Conservation (phyloP, 2,329 filamentous ascomycete genomes). For the Sporothrix brasiliensis region DNA sequence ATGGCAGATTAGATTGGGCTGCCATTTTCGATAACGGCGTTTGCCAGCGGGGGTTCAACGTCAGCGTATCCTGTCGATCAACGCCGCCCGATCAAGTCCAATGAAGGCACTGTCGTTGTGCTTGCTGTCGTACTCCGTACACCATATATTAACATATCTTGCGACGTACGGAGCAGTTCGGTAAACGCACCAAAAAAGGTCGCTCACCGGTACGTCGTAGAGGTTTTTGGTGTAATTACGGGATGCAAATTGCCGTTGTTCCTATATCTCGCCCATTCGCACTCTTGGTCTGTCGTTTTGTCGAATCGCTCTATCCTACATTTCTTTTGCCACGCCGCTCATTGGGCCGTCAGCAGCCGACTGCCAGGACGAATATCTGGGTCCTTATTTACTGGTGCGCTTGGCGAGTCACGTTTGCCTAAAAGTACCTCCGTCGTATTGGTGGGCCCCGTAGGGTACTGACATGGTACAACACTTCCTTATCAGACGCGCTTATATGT, state of each 20-base stretch:
- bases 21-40: conserved; percentile 15
- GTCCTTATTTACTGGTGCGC: not conserved
- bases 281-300: not conserved
- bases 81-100: too few relatives aligned
- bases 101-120: too few relatives aligned
- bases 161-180: too few relatives aligned
- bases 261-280: not conserved
- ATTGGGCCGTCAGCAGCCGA: conserved; percentile 18
- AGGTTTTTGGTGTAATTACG: conserved; percentile 6
- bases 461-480: conserved; percentile 1
- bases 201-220: not conserved
- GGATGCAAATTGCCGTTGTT: not conserved
- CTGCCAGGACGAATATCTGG: not conserved
- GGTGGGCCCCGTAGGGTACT: conserved; percentile 1
- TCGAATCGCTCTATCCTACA: conserved; percentile 7
- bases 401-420: conserved; percentile 12
- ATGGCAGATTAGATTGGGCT: not conserved
- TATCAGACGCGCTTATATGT: not conserved
- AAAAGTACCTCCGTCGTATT: not conserved
- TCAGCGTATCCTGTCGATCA: conserved; percentile 21
- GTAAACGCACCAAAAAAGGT: too few relatives aligned
- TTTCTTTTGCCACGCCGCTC: conserved; percentile 15
- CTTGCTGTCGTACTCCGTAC: too few relatives aligned
- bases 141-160: too few relatives aligned
- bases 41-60: conserved; percentile 9